Evolutionary conservation across 139 green algal species (phyloP).

Genomic region (Coelastrella sp.): DNA sequence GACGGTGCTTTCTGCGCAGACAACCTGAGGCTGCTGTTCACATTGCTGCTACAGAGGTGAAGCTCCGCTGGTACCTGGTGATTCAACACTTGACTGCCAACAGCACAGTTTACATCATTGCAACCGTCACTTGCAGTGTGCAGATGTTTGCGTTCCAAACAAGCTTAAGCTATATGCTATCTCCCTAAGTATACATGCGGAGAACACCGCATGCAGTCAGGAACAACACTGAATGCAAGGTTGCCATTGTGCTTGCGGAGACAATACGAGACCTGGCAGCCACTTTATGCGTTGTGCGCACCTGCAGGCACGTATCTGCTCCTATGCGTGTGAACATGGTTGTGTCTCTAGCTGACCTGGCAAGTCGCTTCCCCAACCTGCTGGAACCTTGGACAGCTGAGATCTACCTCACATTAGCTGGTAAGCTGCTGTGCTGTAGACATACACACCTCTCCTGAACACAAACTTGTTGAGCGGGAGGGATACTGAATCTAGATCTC

Average conservation of each 20-base stretch:
- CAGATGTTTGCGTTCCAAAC: too few species aligned
- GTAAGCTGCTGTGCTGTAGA: neutral
- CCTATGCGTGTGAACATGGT: conserved; percentile 80
- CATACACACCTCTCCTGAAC: too few species aligned
- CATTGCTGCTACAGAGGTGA: conserved; percentile 68
- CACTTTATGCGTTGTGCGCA: neutral
- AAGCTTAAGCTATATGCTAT: too few species aligned
- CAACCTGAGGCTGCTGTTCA: conserved; percentile 87
- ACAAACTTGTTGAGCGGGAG: too few species aligned
- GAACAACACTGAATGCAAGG: too few species aligned
- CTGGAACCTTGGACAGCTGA: conserved; percentile 94
- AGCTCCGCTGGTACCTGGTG: neutral
- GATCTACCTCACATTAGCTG: conserved; percentile 84
- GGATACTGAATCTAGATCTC: too few species aligned
- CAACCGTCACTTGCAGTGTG: too few species aligned
- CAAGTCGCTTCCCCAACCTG: conserved; percentile 92
- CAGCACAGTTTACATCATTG: neutral
- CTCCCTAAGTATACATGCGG: too few species aligned
- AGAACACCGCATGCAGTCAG: too few species aligned
- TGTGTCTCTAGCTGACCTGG: conserved; percentile 92
- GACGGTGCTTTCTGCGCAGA: conserved; percentile 84
- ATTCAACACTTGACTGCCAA: neutral
- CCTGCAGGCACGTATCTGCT: conserved; percentile 35
- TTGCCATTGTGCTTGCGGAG: too few species aligned
- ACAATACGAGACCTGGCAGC: too few species aligned